Conservation (phyloP, 1,139 yeast species). For the Protomyces pachydermus region DNA sequence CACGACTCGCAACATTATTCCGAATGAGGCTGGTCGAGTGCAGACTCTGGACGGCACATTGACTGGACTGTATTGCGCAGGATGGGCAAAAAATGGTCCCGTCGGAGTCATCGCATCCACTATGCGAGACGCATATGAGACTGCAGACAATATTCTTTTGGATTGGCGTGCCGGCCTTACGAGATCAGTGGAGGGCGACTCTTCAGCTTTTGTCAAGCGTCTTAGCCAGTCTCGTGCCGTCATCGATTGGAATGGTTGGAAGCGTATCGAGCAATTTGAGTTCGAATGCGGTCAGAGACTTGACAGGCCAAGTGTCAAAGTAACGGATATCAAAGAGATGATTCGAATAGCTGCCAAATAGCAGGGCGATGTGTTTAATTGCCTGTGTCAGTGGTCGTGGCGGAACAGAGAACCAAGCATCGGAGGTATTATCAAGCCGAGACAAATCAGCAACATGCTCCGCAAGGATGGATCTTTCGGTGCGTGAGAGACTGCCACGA, state of each 20-base stretch:
- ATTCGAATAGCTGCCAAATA: constrained; percentile 38
- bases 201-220: constrained; percentile 23
- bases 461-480: background rate
- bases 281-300: constrained; percentile 44
- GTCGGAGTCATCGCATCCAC: constrained; percentile 89
- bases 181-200: constrained; percentile 30
- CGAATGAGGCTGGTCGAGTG: constrained; percentile 59
- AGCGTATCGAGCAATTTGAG: constrained; percentile 54
- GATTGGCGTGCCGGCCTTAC: constrained; percentile 44
- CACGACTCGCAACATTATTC: constrained; percentile 39
- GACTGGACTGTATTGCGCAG: constrained; percentile 70
- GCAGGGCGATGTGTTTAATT: background rate
- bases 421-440: constrained; percentile 1
- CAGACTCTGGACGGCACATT: constrained; percentile 37
- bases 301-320: constrained; percentile 59
- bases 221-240: constrained; percentile 17
- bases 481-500: constrained; percentile 9
- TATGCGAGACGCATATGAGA: constrained; percentile 75
- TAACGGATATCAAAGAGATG: constrained; percentile 49
- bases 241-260: constrained; percentile 70
- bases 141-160: constrained; percentile 59
- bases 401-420: background rate
- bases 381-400: constrained; percentile 2
- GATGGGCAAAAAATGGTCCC: constrained; percentile 90
- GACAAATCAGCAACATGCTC: background rate